Base-by-base conservation (phyloP, 164 flowering plant genomes). In the Malania oleifera region DNA sequence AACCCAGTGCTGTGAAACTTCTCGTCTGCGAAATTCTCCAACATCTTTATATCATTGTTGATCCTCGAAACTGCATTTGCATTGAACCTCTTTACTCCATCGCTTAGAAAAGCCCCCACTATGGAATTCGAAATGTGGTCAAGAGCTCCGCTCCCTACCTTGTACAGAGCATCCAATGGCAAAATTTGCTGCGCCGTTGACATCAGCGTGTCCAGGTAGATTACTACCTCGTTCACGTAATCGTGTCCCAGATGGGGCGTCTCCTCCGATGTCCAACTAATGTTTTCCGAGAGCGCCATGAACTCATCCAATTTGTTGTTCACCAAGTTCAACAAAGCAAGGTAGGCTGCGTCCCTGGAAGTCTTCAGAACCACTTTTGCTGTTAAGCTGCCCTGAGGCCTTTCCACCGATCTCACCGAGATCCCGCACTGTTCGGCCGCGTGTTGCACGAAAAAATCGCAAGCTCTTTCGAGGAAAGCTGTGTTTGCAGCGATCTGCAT, bases 401-500 rank as follows among this genome's bases (percentile, higher is more conserved):
- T 80, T 52, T 85, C 93, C 24, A 75, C 73, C 23, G 83, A 57
- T 10, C 88, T 75, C 20, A 68, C 60, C 4, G 93, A 89, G 43
- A 87, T 75, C 37, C 96, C 98, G 70, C 95, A 88, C 18, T 75
- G 77, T 59, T 83, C 83, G 39, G 92, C 95, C 20, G 91, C 95
- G 61, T 79, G 79, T 52, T 74, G 82, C 60, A 87, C 72, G 52
- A 92, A 92, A 59, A 73, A 75, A 64, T 87, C 95, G 64, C 95
- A 89, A 54, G 93, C 95, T 31, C 76, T 69, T 70, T 92, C 95
- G 23, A 92, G 81, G 59, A 80, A 83, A 48, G 88, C 40, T 39
- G 82, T 70, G 67, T 92, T 85, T 40, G 96, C 95, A 34, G 96
- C 91, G 62, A 91, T 81, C 65, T 87, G 98, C 95, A 91, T 89